Evolutionary conservation across 495 filamentous ascomycete genomes (phyloP).

Genomic region (Tirmania nivea): DNA sequence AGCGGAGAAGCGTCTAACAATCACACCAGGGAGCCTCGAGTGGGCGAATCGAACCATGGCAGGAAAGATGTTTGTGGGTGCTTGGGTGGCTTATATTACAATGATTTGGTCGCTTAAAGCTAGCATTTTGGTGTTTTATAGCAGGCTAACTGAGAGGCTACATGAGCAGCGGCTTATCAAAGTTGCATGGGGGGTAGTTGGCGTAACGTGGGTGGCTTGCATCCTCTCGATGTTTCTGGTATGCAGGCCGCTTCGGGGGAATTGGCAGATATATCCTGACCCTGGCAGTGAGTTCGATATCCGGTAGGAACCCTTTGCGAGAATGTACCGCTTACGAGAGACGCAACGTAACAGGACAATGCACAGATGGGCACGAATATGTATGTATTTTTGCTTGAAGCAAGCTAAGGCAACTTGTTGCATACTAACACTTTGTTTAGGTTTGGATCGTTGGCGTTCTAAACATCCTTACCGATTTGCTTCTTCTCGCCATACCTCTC

Average conservation of each 20-base stretch:
- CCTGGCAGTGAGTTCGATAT: not conserved
- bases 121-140: not conserved
- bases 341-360: conserved; percentile 3
- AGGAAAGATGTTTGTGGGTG: not conserved
- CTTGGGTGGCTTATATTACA: not conserved
- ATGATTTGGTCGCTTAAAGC: not conserved
- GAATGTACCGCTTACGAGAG: not conserved
- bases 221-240: not conserved
- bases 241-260: not conserved
- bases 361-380: conserved; percentile 6
- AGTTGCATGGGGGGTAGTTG: not conserved
- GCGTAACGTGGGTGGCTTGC: not conserved
- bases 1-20: not conserved
- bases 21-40: not conserved
- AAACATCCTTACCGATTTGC: conserved; percentile 8
- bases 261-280: not conserved
- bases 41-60: not conserved
- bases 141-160: not conserved
- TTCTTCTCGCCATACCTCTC: conserved; percentile 7
- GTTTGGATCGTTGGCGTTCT: conserved; percentile 8
- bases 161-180: not conserved
- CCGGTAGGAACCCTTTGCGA: not conserved
- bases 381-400: not conserved
- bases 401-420: not conserved
- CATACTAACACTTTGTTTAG: not conserved